These are phyloP conservation scores for Funneliformis caledonium DNA, from an alignment of 371 early-diverging fungal genomes.

Conservation along the genomic window DNA sequence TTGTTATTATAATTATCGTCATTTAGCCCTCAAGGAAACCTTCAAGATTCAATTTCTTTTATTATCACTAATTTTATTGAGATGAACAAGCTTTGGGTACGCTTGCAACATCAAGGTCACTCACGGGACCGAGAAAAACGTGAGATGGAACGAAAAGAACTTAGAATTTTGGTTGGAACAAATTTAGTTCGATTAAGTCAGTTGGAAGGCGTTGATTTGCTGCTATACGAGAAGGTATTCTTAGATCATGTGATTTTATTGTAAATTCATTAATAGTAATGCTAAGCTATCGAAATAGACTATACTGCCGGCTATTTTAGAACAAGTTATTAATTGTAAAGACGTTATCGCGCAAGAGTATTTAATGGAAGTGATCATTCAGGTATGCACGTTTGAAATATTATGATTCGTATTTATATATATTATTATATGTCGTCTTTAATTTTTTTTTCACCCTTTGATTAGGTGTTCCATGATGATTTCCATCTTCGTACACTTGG, in stretches of 20 bases:
- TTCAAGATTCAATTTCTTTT: slow-evolving; percentile 90
- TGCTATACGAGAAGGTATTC: slow-evolving; percentile 73
- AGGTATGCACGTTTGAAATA: slow-evolving; percentile 56
- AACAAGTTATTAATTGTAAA: slow-evolving; percentile 93
- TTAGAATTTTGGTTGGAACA: slow-evolving; percentile 93
- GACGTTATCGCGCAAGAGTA: slow-evolving; percentile 99
- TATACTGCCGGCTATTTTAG: slow-evolving; percentile 89
- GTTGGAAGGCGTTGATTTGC: slow-evolving; percentile 84
- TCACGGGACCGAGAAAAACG: slow-evolving; percentile 90
- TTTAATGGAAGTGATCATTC: slow-evolving; percentile 96
- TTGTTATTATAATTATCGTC: background rate
- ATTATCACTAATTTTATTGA: slow-evolving; percentile 95
- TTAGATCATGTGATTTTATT: background rate
- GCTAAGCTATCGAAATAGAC: slow-evolving; percentile 43
- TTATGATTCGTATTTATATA: too few species aligned
- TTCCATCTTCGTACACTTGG: slow-evolving; percentile 93
- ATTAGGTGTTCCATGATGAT: slow-evolving; percentile 90
- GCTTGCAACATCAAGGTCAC: slow-evolving; percentile 95
- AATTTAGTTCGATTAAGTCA: slow-evolving; percentile 94
- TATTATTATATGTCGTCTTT: background rate
- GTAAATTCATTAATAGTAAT: background rate
- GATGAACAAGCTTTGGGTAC: slow-evolving; percentile 99
- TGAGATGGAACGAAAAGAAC: slow-evolving; percentile 92
- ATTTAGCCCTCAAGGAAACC: slow-evolving; percentile 76
- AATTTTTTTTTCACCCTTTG: too few species aligned